Percentiles rank a stretch among this genome's conserved stretches.
phyloP scores from a whole-genome alignment of 495 filamentous ascomycete species.

The Letharia lupina region DNA sequence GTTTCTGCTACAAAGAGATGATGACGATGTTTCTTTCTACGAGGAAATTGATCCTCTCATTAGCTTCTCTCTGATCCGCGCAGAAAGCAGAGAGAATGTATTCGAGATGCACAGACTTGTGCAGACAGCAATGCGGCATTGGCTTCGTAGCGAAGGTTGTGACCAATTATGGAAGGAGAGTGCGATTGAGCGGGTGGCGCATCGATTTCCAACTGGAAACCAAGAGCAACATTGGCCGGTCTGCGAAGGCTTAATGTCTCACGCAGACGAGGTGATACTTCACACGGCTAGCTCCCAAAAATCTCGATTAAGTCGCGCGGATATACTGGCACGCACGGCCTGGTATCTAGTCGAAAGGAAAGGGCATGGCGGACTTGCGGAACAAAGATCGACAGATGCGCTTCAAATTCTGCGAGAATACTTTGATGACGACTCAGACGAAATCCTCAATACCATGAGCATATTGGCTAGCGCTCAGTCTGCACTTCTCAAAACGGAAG shows the following conservation, averaged over 20 bases:
- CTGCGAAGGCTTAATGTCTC: slow-evolving; percentile 12
- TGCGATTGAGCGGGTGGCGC: slow-evolving; percentile 11
- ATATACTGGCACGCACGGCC: neutral
- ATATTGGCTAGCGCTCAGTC: neutral
- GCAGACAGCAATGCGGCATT: slow-evolving; percentile 22
- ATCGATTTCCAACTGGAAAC: neutral
- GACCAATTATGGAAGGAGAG: slow-evolving; percentile 7
- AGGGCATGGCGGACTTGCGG: neutral
- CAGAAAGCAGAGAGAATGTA: slow-evolving; percentile 6
- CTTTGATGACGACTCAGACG: neutral
- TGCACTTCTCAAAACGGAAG: neutral
- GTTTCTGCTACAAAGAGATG: slow-evolving; percentile 18
- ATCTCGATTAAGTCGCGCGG: neutral
- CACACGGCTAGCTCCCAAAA: neutral
- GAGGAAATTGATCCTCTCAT: slow-evolving; percentile 14
- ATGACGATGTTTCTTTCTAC: slow-evolving; percentile 20
- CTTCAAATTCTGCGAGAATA: neutral
- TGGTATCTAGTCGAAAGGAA: neutral
- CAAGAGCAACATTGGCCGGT: slow-evolving; percentile 8
- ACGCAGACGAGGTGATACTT: neutral
- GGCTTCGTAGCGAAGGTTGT: slow-evolving; percentile 14
- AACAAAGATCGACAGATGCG: neutral
- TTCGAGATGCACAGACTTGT: slow-evolving; percentile 26
- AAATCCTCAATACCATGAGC: neutral
- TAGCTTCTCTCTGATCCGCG: slow-evolving; percentile 24